These are phyloP conservation scores for Metarhizium album DNA, from an alignment of 2,329 filamentous ascomycete genomes.

Conservation along the genomic window DNA sequence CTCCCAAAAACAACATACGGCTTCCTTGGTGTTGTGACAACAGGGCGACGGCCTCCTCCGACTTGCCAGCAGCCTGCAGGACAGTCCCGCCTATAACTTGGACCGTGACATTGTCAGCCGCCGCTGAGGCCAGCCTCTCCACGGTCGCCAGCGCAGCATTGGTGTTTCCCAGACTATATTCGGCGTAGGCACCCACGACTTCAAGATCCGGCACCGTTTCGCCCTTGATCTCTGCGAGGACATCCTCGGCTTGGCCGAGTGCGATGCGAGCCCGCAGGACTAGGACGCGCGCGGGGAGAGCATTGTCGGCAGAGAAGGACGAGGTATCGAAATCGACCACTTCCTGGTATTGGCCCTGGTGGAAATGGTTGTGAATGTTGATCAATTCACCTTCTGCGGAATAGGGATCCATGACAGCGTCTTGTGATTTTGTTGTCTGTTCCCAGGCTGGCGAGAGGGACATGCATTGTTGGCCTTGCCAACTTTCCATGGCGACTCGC, in stretches of 20 bases:
- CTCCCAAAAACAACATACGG: constrained; percentile 47
- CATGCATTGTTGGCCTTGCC: constrained; percentile 6
- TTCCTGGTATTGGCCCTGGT: constrained; percentile 74
- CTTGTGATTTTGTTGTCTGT: neutral
- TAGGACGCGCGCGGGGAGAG: constrained; percentile 64
- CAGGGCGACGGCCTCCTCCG: constrained; percentile 74
- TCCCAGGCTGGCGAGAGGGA: constrained; percentile 5
- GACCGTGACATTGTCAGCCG: constrained; percentile 65
- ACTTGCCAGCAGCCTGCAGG: constrained; percentile 66
- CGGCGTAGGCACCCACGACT: constrained; percentile 67
- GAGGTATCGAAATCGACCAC: constrained; percentile 80
- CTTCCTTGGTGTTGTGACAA: constrained; percentile 77
- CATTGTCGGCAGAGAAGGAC: constrained; percentile 68
- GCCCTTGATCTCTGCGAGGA: constrained; percentile 56
- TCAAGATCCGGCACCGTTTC: constrained; percentile 61
- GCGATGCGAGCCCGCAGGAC: constrained; percentile 75
- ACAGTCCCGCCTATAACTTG: constrained; percentile 77
- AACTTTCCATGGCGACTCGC: too few relatives aligned
- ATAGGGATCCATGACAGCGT: constrained; percentile 52
- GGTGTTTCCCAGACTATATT: constrained; percentile 48
- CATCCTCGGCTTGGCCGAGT: constrained; percentile 64
- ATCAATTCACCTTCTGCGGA: constrained; percentile 61
- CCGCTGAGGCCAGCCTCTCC: constrained; percentile 55
- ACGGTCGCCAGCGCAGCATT: constrained; percentile 52
- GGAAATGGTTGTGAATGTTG: constrained; percentile 61